phyloP scores from a whole-genome alignment of 1,284 basidiomycete genomes.

The Cystobasidium sp. region DNA sequence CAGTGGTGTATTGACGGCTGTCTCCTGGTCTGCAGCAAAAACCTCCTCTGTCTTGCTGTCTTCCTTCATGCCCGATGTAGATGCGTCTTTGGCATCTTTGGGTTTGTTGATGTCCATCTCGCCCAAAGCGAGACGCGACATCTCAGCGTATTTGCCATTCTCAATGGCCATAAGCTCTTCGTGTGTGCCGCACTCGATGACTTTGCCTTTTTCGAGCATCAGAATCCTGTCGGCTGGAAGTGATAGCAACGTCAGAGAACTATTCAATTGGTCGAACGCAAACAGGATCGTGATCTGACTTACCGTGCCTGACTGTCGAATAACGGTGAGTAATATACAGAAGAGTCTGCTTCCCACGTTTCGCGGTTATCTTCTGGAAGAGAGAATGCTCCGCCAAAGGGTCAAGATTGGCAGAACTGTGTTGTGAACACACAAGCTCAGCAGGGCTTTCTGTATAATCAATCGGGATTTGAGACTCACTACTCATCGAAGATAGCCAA shows the following conservation, averaged over 20 bases:
- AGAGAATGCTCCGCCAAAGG: constrained; percentile 37
- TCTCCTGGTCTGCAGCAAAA: not conserved
- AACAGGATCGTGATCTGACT: not conserved
- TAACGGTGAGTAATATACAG: constrained; percentile 41
- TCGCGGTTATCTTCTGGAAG: constrained; percentile 41
- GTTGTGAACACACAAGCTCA: not conserved
- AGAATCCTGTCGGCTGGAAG: constrained; percentile 53
- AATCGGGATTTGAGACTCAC: not conserved
- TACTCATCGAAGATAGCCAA: constrained; percentile 41
- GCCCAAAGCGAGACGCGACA: constrained; percentile 38
- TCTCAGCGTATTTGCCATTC: constrained; percentile 42
- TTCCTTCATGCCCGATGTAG: not conserved
- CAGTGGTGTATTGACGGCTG: constrained; percentile 1
- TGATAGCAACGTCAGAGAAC: not conserved
- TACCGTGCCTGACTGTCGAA: constrained; percentile 33
- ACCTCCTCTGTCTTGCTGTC: not conserved
- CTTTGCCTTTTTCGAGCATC: constrained; percentile 54
- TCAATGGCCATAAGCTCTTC: constrained; percentile 51
- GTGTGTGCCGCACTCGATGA: constrained; percentile 55
- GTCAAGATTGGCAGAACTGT: constrained; percentile 37
- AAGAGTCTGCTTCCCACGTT: constrained; percentile 34
- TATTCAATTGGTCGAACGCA: not conserved
- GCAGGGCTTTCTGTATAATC: not conserved
- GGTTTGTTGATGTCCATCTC: constrained; percentile 16
- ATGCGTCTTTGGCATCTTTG: not conserved